These are phyloP conservation scores for Collybia sp. DNA, from an alignment of 768 basidiomycete species.

Conservation along the genomic window DNA sequence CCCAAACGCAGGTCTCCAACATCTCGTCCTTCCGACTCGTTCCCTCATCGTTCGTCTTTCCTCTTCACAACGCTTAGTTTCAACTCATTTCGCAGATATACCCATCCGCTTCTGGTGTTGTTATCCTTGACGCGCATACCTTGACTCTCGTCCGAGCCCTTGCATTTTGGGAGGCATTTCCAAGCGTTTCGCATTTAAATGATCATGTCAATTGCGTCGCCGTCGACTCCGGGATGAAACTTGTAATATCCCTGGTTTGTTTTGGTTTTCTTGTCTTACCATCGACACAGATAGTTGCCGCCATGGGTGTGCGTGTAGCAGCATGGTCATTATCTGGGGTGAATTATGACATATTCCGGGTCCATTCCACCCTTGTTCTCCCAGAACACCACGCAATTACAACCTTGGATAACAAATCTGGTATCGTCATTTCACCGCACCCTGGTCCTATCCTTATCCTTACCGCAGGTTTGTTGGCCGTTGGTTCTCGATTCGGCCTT, in stretches of 20 bases:
- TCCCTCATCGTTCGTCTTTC: slow-evolving; percentile 52
- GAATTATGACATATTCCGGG: slow-evolving; percentile 61
- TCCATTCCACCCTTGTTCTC: slow-evolving; percentile 78
- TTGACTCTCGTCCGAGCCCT: slow-evolving; percentile 66
- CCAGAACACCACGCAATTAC: slow-evolving; percentile 51
- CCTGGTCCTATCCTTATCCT: slow-evolving; percentile 18
- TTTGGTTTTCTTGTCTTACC: slow-evolving; percentile 2
- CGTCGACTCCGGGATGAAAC: slow-evolving; percentile 76
- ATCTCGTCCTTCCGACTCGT: slow-evolving; percentile 50
- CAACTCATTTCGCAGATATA: slow-evolving; percentile 46
- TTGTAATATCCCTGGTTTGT: slow-evolving; percentile 46
- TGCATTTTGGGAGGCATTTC: slow-evolving; percentile 79
- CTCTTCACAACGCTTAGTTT: not conserved
- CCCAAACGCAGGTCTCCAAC: slow-evolving; percentile 50
- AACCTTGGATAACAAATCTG: slow-evolving; percentile 69
- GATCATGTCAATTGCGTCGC: slow-evolving; percentile 55
- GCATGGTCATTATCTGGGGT: slow-evolving; percentile 75
- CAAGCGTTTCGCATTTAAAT: slow-evolving; percentile 39
- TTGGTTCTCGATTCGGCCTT: slow-evolving; percentile 55
- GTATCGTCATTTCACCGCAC: slow-evolving; percentile 29
- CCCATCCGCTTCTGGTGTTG: slow-evolving; percentile 63
- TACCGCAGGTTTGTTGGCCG: slow-evolving; percentile 64
- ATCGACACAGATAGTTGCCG: slow-evolving; percentile 61
- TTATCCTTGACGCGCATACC: slow-evolving; percentile 67
- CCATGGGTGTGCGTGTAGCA: slow-evolving; percentile 63